Base-by-base conservation (phyloP, 257 asterid genomes). In the Gentiana straminea region DNA sequence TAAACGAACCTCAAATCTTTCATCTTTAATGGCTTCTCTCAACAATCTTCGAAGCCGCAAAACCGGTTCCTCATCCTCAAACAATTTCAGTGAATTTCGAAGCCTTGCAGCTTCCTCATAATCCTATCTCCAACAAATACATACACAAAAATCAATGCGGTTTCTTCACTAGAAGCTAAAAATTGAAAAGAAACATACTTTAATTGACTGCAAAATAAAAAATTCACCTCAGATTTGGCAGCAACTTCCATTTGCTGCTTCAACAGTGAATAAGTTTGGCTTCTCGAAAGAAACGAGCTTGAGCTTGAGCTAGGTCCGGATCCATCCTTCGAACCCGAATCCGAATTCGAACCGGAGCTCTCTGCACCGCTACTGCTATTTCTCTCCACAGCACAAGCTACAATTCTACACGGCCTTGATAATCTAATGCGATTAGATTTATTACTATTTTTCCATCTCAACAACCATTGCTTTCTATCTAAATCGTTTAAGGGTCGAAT, bases 221-320 rank as follows among this genome's bases (percentile, higher is more conserved):
- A 7, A 41, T 3, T 5, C 9, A 86, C 97, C 95, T 86, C 95
- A 35, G 83, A 73, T 75, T 86, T 89, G 2, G 94, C 78, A 54
- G 97, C 95, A 34, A 84, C 83, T 68, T 80, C 87, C 81, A 89
- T 55, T 64, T 86, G 89, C 69, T 86, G 93, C 79, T 86, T 89
- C 81, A 89, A 54, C 59, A 81, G 56, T 46, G 89, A 85, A 62
- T 83, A 86, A 2, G 89, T 83, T 61, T 89, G 86, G 49, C 78
- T 70, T 52, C 83, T 75, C 33, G 93, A 78, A 8, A 82, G 72
- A 36, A 35, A 62, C 56, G 93, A 73, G 55, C 73, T 67, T 63
- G 46, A 75, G 50, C 62, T 71, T 55, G 68, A 55, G 3, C 63
- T 69, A 58, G 63, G 60, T 36, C 70, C 81, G 13, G 74, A 47